Evolutionary conservation across 2,329 filamentous ascomycete genomes (phyloP).

Genomic region (Penicillium sp.): DNA sequence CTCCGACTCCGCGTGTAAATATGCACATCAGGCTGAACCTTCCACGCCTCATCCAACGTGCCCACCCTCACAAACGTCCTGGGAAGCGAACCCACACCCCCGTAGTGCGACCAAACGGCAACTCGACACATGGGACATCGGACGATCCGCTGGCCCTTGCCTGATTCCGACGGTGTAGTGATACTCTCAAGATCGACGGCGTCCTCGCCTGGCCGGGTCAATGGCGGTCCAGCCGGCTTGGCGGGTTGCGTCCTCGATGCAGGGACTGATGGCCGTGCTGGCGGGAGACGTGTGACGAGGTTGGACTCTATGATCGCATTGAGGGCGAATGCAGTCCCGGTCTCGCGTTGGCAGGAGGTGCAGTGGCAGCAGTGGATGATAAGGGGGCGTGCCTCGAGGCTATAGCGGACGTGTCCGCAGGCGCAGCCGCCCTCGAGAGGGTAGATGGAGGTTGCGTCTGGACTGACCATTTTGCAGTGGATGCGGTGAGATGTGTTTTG

Average conservation of each 20-base stretch:
- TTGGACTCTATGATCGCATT: neutral
- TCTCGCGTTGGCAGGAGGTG: slow-evolving; percentile 1
- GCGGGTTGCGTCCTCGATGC: neutral
- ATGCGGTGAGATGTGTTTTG: too few species aligned
- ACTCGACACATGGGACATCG: neutral
- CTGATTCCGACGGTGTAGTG: neutral
- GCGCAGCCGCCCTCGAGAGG: neutral
- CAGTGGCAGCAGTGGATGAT: slow-evolving; percentile 3
- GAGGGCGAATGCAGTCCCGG: neutral
- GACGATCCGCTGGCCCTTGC: neutral
- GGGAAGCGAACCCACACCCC: neutral
- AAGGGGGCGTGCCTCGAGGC: neutral
- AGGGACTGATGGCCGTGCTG: neutral
- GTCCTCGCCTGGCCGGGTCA: neutral
- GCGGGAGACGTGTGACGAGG: neutral
- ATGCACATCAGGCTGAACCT: neutral
- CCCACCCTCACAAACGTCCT: neutral
- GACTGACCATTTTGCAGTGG: neutral
- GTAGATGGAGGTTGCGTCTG: neutral
- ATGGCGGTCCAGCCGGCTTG: neutral
- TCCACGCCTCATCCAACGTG: neutral
- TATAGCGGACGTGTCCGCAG: neutral
- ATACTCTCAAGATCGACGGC: neutral
- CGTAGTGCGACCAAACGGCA: neutral
- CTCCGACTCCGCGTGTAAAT: neutral